Conservation (phyloP, 371 early-diverging fungal genomes). For the Mortierella sp. region DNA sequence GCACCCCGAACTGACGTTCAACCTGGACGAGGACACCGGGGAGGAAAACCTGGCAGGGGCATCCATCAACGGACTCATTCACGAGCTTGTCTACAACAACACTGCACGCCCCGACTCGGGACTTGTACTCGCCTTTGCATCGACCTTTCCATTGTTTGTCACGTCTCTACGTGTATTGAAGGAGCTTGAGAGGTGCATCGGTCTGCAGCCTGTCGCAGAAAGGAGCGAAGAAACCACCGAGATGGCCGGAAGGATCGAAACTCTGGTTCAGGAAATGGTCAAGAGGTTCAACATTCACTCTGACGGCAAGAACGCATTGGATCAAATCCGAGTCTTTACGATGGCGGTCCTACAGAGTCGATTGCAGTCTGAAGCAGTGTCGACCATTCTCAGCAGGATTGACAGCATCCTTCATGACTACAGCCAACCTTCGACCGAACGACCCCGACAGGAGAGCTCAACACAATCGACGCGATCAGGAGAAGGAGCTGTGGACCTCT, state of each 20-base stretch:
- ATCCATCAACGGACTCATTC: constrained; percentile 73
- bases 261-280: constrained; percentile 52
- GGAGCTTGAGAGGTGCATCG: constrained; percentile 65
- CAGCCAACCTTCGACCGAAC: constrained; percentile 2
- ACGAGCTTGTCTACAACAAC: constrained; percentile 72
- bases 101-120: constrained; percentile 21
- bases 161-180: constrained; percentile 62
- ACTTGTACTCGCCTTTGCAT: constrained; percentile 63
- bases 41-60: constrained; percentile 64
- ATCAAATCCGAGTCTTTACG: constrained; percentile 61
- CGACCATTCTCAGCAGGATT: constrained; percentile 7
- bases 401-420: constrained; percentile 16
- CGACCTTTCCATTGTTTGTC: constrained; percentile 73
- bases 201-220: constrained; percentile 48
- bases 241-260: constrained; percentile 8
- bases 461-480: neutral
- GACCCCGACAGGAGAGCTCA: constrained; percentile 15
- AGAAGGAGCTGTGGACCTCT: constrained; percentile 60
- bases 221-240: constrained; percentile 7
- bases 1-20: constrained; percentile 67
- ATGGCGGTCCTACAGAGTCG: constrained; percentile 54
- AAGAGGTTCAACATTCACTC: constrained; percentile 43
- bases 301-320: constrained; percentile 57
- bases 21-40: constrained; percentile 16
- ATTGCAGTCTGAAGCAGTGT: constrained; percentile 42